phyloP scores from a whole-genome alignment of 2,329 filamentous ascomycete genomes.

The Pseudofabraea citricarpa region DNA sequence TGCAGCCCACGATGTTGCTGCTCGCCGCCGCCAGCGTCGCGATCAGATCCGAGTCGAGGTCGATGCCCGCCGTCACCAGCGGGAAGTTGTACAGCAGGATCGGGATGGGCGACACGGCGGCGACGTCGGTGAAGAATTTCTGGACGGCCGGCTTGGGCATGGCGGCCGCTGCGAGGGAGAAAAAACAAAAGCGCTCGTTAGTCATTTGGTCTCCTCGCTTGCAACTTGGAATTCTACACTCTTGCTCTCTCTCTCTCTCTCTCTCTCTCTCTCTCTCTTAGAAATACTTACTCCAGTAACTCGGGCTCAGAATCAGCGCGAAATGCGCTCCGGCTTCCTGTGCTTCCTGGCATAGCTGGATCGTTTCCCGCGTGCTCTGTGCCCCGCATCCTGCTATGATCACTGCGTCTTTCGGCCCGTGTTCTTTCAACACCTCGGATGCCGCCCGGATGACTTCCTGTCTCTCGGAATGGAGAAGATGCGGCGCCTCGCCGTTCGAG shows the following conservation, averaged over 20 bases:
- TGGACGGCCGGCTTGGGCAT: constrained; percentile 49
- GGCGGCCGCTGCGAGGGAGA: constrained; percentile 42
- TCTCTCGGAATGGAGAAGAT: constrained; percentile 62
- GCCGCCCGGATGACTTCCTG: constrained; percentile 57
- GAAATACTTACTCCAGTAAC: constrained; percentile 55
- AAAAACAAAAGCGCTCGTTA: too few relatives aligned
- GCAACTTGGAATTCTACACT: too few relatives aligned
- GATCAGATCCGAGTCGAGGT: constrained; percentile 53
- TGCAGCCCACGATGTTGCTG: constrained; percentile 58
- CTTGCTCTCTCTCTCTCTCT: too few relatives aligned
- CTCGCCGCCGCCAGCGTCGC: constrained; percentile 44
- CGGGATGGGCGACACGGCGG: constrained; percentile 52
- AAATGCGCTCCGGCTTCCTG: constrained; percentile 60
- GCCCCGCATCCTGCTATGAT: constrained; percentile 67
- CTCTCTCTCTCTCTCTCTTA: too few relatives aligned
- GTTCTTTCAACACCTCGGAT: constrained; percentile 45
- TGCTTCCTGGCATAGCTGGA: constrained; percentile 61
- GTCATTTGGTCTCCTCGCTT: too few relatives aligned
- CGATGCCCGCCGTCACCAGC: constrained; percentile 49
- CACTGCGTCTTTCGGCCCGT: constrained; percentile 47
- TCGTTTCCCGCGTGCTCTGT: constrained; percentile 62
- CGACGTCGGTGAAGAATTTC: constrained; percentile 55
- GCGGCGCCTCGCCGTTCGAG: constrained; percentile 70
- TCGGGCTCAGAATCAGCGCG: constrained; percentile 63
- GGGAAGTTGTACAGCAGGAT: constrained; percentile 63